Evolutionary conservation across 2,329 filamentous ascomycete genomes (phyloP).

Genomic region (Drechslera avenae): DNA sequence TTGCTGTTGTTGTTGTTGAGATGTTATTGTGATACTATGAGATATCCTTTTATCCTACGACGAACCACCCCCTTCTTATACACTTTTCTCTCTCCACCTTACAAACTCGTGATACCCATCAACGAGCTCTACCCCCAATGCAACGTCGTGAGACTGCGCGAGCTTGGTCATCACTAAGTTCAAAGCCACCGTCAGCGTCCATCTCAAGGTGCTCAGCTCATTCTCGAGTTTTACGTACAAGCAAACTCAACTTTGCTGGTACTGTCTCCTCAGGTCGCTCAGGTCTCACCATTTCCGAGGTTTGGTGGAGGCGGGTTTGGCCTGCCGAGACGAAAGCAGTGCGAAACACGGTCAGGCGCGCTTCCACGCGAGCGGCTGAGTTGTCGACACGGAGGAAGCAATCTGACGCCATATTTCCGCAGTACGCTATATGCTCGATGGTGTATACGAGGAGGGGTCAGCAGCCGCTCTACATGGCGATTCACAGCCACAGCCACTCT

Average conservation of each 20-base stretch:
- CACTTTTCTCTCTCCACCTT: neutral
- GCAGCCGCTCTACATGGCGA: neutral
- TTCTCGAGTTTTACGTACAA: neutral
- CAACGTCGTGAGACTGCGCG: neutral
- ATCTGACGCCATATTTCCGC: too few species aligned
- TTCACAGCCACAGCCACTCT: slow-evolving; percentile 2
- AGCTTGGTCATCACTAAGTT: neutral
- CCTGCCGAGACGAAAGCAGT: too few species aligned
- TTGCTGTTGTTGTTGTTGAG: slow-evolving; percentile 4
- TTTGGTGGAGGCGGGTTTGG: too few species aligned
- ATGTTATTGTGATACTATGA: slow-evolving; percentile 4
- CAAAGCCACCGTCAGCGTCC: neutral
- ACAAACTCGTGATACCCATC: neutral
- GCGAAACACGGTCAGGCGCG: neutral
- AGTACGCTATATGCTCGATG: neutral
- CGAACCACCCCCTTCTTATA: slow-evolving; percentile 4
- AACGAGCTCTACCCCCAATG: slow-evolving; percentile 5
- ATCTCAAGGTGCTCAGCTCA: neutral
- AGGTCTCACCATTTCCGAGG: too few species aligned
- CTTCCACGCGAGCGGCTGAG: neutral
- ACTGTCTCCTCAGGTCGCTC: too few species aligned
- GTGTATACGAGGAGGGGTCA: neutral
- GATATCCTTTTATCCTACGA: neutral
- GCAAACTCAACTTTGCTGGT: neutral
- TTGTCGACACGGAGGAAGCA: neutral